Evolutionary conservation across 352 stramenopile species (phyloP).

Genomic region (Pythium volutum): DNA sequence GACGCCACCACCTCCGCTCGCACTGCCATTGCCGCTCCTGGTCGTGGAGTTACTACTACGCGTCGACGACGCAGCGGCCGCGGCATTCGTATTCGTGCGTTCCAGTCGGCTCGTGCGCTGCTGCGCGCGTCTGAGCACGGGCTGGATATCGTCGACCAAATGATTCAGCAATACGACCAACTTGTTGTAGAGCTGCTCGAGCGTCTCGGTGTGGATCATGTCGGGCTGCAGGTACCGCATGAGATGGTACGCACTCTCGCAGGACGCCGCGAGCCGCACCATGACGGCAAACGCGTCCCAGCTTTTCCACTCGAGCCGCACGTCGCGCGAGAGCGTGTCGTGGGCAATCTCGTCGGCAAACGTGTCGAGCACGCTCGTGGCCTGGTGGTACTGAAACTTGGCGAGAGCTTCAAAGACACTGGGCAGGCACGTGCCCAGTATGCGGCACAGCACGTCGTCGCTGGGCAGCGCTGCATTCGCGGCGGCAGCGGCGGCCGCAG

Average conservation of each 20-base stretch:
- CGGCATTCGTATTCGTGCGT: neutral
- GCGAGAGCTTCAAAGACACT: constrained; percentile 30
- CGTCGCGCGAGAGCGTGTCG: constrained; percentile 8
- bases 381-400: constrained; percentile 37
- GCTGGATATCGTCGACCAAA: constrained; percentile 28
- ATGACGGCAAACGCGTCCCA: constrained; percentile 34
- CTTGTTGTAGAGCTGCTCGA: constrained; percentile 37
- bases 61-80: neutral
- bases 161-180: constrained; percentile 30
- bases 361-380: constrained; percentile 15
- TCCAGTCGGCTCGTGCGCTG: constrained; percentile 3
- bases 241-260: constrained; percentile 36
- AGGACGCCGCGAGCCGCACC: constrained; percentile 28
- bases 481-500: constrained; percentile 4
- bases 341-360: constrained; percentile 7
- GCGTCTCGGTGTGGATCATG: constrained; percentile 28
- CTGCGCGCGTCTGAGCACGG: constrained; percentile 23
- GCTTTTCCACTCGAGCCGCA: constrained; percentile 25
- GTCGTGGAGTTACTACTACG: neutral
- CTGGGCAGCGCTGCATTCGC: constrained; percentile 7
- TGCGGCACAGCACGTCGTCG: constrained; percentile 25
- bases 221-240: constrained; percentile 34
- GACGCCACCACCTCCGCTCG: constrained; percentile 1
- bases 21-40: neutral
- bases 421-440: constrained; percentile 25